Conservation (phyloP, 2,329 filamentous ascomycete genomes). For the Sarocladium kiliense region DNA sequence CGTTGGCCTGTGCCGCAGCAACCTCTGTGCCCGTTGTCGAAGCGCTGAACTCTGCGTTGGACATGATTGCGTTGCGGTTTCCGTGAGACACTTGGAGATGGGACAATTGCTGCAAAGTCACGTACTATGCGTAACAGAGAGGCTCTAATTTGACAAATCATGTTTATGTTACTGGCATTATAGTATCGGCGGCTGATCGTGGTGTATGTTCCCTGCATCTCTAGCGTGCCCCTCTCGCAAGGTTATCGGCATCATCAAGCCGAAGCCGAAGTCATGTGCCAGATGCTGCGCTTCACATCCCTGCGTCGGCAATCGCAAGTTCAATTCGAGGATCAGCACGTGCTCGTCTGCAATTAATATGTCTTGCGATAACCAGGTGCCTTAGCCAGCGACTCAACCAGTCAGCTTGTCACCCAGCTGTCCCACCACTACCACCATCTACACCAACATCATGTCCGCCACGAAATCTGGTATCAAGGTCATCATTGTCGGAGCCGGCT, state of each 20-base stretch:
- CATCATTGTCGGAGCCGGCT: constrained; percentile 33
- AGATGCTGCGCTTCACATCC: no score
- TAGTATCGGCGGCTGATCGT: not conserved
- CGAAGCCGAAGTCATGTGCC: not conserved
- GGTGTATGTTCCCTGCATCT: not conserved
- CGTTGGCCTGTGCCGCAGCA: not conserved
- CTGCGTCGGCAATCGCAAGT: not conserved
- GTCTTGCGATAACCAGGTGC: not conserved
- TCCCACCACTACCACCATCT: not conserved
- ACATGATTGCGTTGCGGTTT: not conserved
- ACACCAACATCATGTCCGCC: not conserved
- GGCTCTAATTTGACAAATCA: no score
- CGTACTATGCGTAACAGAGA: not conserved
- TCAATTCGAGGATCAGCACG: not conserved
- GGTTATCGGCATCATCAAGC: constrained; percentile 4
- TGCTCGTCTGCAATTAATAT: not conserved
- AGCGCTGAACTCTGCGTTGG: constrained; percentile 2
- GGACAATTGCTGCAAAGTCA: not conserved
- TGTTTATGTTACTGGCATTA: not conserved
- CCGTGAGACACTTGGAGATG: not conserved
- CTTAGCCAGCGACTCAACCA: not conserved
- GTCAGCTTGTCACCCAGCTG: not conserved
- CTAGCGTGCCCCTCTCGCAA: not conserved
- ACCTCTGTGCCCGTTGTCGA: constrained; percentile 4
- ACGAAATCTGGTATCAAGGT: constrained; percentile 7